Conservation (phyloP, 139 green algal species). For the Ulvella scutata region DNA sequence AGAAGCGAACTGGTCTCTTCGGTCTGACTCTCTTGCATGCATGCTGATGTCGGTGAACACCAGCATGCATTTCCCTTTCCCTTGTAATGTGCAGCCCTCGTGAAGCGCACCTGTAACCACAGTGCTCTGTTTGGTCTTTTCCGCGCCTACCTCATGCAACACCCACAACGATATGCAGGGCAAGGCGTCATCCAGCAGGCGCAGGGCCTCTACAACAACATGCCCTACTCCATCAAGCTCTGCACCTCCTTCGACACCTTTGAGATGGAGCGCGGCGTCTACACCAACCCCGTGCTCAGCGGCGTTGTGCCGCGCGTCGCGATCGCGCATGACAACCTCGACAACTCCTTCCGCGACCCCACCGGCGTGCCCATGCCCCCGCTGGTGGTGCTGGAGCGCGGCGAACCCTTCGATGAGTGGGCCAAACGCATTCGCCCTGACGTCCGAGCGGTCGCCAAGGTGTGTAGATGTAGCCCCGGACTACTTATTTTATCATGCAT, state of each 20-base stretch:
- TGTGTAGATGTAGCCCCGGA: neutral
- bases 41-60: too few species aligned
- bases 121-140: too few species aligned
- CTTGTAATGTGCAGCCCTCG: too few species aligned
- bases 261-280: neutral
- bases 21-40: too few species aligned
- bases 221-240: slow-evolving; percentile 1
- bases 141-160: too few species aligned
- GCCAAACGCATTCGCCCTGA: neutral
- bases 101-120: too few species aligned
- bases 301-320: neutral
- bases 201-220: neutral
- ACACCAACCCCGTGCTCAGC: neutral
- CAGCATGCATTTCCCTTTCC: too few species aligned
- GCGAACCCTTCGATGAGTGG: neutral
- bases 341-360: neutral
- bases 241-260: neutral
- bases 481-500: neutral
- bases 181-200: neutral
- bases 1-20: too few species aligned
- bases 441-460: neutral
- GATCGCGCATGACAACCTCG: neutral
- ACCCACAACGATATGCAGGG: too few species aligned
- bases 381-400: neutral
- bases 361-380: neutral